These are phyloP conservation scores for Scytalidium sp. DNA, from an alignment of 2,329 filamentous ascomycete genomes.

Conservation along the genomic window DNA sequence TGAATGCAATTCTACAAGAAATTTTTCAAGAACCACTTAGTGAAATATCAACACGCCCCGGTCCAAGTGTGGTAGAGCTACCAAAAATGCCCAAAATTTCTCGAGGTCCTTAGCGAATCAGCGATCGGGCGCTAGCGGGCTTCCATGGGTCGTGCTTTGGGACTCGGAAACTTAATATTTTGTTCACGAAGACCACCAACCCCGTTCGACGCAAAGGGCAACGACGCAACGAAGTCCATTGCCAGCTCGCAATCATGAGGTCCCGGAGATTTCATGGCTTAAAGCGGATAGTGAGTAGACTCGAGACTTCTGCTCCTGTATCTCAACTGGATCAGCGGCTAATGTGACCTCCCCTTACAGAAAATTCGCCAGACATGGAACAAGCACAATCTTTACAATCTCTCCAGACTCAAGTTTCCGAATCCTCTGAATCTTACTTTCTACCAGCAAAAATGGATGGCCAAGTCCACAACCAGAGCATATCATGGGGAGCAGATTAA, in stretches of 20 bases:
- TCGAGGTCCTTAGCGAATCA: neutral
- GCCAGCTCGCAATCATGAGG: slow-evolving; percentile 30
- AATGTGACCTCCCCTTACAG: slow-evolving; percentile 43
- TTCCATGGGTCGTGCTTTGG: neutral
- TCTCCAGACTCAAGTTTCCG: slow-evolving; percentile 53
- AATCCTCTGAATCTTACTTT: slow-evolving; percentile 58
- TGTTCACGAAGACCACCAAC: neutral
- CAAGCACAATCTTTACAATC: slow-evolving; percentile 94
- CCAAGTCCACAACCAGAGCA: slow-evolving; percentile 77
- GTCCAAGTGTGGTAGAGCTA: neutral
- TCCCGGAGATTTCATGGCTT: slow-evolving; percentile 65
- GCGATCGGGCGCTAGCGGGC: neutral
- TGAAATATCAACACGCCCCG: neutral
- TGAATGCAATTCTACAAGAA: neutral
- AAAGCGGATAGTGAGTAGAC: slow-evolving; percentile 56
- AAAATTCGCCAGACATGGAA: slow-evolving; percentile 96
- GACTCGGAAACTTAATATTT: neutral
- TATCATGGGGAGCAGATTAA: slow-evolving; percentile 96
- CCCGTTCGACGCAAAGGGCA: neutral
- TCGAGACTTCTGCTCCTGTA: neutral
- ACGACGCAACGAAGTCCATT: neutral
- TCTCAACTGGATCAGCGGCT: slow-evolving; percentile 2
- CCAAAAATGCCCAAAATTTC: neutral
- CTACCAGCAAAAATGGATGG: slow-evolving; percentile 97
- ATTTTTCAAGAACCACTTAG: neutral